Evolutionary conservation across 148 eudicot species (phyloP).

Genomic region (Diospyros lotus): DNA sequence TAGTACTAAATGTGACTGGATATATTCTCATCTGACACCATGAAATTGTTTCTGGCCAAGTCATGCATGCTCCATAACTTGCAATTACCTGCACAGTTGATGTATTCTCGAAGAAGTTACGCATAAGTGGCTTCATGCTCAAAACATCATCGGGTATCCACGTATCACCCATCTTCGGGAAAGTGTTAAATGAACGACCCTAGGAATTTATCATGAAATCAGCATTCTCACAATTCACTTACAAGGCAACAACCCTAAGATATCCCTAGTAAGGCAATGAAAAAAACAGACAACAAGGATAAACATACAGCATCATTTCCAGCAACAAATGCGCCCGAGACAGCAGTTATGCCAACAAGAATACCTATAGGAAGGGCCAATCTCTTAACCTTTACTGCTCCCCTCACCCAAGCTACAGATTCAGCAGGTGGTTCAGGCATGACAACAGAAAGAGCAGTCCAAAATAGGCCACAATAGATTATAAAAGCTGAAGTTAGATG

Average conservation of each 20-base stretch:
- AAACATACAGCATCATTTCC: conserved; percentile 95
- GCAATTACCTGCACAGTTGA: conserved; percentile 86
- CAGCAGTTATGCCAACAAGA: conserved; percentile 84
- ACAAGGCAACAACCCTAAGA: neutral
- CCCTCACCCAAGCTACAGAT: conserved; percentile 83
- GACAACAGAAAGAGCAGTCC: conserved; percentile 97
- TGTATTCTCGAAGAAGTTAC: conserved; percentile 94
- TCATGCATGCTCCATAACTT: neutral
- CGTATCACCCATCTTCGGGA: conserved; percentile 94
- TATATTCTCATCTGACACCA: neutral
- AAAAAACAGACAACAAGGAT: conserved; percentile 3
- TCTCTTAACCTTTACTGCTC: conserved; percentile 88
- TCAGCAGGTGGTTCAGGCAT: conserved; percentile 99
- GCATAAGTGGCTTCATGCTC: conserved; percentile 76
- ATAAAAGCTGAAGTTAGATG: conserved; percentile 93
- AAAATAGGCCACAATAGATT: conserved; percentile 82
- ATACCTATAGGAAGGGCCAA: conserved; percentile 81
- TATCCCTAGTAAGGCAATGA: neutral
- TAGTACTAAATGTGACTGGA: neutral
- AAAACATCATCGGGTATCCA: conserved; percentile 97
- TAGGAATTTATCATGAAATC: conserved; percentile 20
- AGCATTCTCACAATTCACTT: conserved; percentile 1
- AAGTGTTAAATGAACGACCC: conserved; percentile 96
- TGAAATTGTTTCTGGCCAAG: neutral
- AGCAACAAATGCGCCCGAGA: conserved; percentile 98